Evolutionary conservation across 2,329 filamentous ascomycete genomes (phyloP).

Genomic region (Parastagonospora nodorum): DNA sequence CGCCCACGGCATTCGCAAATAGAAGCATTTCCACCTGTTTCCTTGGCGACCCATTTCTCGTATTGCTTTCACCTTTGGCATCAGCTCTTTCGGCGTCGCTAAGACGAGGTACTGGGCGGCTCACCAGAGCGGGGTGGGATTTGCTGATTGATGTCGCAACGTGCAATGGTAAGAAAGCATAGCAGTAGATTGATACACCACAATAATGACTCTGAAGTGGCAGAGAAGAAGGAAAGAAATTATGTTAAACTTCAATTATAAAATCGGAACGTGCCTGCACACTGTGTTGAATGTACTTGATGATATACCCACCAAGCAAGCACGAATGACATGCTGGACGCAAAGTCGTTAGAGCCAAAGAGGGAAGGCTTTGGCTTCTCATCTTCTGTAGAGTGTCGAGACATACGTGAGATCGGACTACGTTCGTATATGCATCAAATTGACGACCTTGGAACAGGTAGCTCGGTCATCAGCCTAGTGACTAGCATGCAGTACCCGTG

Average conservation of each 20-base stretch:
- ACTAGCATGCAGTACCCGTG: no score
- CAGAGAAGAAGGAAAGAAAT: slow-evolving; percentile 37
- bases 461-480: no score
- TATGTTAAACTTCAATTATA: slow-evolving; percentile 3
- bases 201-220: slow-evolving; percentile 38
- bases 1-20: slow-evolving; percentile 31
- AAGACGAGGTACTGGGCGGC: slow-evolving; percentile 36
- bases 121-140: slow-evolving; percentile 27
- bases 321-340: no score
- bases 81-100: slow-evolving; percentile 33
- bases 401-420: no score
- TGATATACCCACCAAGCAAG: background rate
- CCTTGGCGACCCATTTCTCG: slow-evolving; percentile 35
- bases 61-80: slow-evolving; percentile 34
- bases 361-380: no score
- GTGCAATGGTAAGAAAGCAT: slow-evolving; percentile 26
- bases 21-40: slow-evolving; percentile 32
- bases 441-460: no score
- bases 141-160: slow-evolving; percentile 32
- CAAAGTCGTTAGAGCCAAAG: no score
- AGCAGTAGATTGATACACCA: slow-evolving; percentile 40
- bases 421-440: no score
- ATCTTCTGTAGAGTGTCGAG: no score
- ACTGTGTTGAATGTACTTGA: no score
- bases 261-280: background rate